phyloP scores from a whole-genome alignment of 345 rosid genomes.

The Aquilaria malaccensis region DNA sequence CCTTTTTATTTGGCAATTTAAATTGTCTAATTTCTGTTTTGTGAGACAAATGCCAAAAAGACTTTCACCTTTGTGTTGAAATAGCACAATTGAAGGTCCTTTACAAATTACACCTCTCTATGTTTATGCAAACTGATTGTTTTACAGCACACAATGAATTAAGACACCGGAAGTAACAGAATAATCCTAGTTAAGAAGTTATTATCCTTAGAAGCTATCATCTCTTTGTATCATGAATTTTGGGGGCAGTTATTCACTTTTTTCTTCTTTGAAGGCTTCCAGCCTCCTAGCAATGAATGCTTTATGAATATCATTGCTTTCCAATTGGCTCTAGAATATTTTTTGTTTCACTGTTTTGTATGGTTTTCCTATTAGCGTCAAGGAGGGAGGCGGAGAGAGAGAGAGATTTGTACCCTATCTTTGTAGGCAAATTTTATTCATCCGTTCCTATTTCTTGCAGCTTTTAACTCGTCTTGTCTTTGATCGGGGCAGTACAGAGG shows the following conservation, averaged over 20 bases:
- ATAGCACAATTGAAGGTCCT: slow-evolving; percentile 1
- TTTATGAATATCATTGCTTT: too few relatives aligned
- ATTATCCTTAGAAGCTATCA: too few relatives aligned
- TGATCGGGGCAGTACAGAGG: slow-evolving; percentile 93
- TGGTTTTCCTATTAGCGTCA: neutral
- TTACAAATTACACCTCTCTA: neutral
- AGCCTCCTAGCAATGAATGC: too few relatives aligned
- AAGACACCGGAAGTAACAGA: too few relatives aligned
- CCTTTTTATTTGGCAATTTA: neutral
- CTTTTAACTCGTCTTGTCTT: slow-evolving; percentile 93
- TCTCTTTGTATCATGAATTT: too few relatives aligned
- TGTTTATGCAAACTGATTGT: too few relatives aligned
- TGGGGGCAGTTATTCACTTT: too few relatives aligned
- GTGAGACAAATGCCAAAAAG: neutral
- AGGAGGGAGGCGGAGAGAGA: neutral
- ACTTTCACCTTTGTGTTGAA: slow-evolving; percentile 1
- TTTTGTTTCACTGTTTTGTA: neutral
- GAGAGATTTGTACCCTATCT: neutral
- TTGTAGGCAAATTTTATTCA: slow-evolving; percentile 11
- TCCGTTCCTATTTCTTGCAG: slow-evolving; percentile 43
- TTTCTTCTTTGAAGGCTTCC: too few relatives aligned
- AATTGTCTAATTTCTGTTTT: too few relatives aligned
- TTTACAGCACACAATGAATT: too few relatives aligned
- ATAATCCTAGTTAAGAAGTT: too few relatives aligned
- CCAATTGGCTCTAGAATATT: neutral